A percentile compares a stretch with the other conserved stretches of the same genome.
phyloP scores from a whole-genome alignment of 768 basidiomycete species.

The Leccinum uliginosum region DNA sequence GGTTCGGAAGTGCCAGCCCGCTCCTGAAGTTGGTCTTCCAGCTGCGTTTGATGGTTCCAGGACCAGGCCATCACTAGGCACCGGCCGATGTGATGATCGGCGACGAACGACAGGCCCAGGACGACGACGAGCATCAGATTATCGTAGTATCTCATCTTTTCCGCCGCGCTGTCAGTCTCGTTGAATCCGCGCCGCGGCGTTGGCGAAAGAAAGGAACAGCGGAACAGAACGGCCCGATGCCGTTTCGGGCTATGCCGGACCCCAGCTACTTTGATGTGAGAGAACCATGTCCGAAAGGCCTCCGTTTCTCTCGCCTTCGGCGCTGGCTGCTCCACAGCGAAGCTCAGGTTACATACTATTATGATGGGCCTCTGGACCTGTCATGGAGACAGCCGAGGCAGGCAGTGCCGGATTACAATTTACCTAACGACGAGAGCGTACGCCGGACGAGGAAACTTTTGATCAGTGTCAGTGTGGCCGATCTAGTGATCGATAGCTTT shows the following conservation, averaged over 20 bases:
- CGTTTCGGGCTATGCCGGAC: background rate
- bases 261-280: background rate
- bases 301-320: background rate
- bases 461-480: background rate
- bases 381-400: background rate
- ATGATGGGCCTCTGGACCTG: background rate
- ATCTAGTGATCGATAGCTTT: background rate
- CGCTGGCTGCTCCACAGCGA: background rate
- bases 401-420: background rate
- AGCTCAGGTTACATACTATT: background rate
- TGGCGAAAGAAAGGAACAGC: background rate
- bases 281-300: background rate
- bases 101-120: background rate
- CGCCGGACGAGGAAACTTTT: background rate
- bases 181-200: background rate
- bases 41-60: background rate
- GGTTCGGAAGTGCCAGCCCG: background rate
- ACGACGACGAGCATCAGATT: background rate
- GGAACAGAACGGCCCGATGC: background rate
- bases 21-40: background rate
- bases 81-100: background rate
- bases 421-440: background rate
- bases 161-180: background rate
- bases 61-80: background rate
- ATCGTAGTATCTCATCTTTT: background rate